phyloP scores from a whole-genome alignment of 2,329 filamentous ascomycete species.

The Microsporum canis region DNA sequence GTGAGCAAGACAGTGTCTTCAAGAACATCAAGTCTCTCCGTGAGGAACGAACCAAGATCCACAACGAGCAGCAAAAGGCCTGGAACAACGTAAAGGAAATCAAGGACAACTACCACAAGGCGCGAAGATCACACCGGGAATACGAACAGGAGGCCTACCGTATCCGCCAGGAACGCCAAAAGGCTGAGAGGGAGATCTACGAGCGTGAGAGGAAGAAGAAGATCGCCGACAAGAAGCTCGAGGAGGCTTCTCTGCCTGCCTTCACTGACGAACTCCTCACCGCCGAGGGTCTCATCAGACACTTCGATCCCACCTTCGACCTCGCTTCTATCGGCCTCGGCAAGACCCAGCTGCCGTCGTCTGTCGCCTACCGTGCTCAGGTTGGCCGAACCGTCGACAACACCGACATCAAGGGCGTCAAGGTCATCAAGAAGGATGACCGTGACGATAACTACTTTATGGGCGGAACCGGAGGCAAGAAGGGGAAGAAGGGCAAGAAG shows the following conservation, averaged over 20 bases:
- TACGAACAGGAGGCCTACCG: slow-evolving; percentile 77
- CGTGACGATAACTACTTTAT: slow-evolving; percentile 76
- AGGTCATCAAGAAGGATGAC: slow-evolving; percentile 74
- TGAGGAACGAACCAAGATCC: slow-evolving; percentile 74
- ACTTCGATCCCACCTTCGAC: slow-evolving; percentile 79
- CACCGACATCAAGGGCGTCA: slow-evolving; percentile 72
- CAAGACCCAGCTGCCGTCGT: slow-evolving; percentile 35
- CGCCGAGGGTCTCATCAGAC: slow-evolving; percentile 74
- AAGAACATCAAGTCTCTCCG: slow-evolving; percentile 75
- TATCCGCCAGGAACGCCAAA: slow-evolving; percentile 62
- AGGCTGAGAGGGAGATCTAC: slow-evolving; percentile 58
- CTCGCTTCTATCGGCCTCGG: slow-evolving; percentile 46
- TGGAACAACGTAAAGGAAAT: slow-evolving; percentile 69
- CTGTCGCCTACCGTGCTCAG: slow-evolving; percentile 65
- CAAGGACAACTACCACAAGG: slow-evolving; percentile 78
- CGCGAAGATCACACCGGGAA: slow-evolving; percentile 68
- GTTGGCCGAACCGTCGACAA: slow-evolving; percentile 75
- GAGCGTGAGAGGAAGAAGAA: slow-evolving; percentile 41
- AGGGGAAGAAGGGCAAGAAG: slow-evolving; percentile 76
- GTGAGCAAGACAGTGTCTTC: slow-evolving; percentile 80
- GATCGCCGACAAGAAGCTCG: slow-evolving; percentile 44
- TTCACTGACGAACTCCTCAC: slow-evolving; percentile 88
- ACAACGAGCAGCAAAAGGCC: slow-evolving; percentile 77
- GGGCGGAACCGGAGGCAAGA: slow-evolving; percentile 64
- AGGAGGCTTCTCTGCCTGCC: slow-evolving; percentile 55